Conservation (phyloP, 768 basidiomycete genomes). For the Boletales sp. region DNA sequence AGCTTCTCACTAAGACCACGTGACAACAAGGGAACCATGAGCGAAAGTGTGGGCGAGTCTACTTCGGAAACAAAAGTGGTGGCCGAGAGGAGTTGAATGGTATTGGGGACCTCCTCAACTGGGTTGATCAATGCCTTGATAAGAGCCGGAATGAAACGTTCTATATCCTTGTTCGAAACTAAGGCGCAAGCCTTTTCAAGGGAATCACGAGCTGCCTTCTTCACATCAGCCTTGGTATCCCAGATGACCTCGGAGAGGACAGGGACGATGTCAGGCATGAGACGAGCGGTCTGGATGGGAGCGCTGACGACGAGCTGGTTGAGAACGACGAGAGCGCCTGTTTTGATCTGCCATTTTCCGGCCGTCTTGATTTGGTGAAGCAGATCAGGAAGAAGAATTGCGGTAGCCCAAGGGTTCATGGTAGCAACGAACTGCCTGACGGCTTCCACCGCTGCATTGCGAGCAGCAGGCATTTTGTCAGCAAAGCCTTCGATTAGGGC, state of each 20-base stretch:
- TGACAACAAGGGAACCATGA: slow-evolving; percentile 94
- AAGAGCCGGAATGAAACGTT: slow-evolving; percentile 95
- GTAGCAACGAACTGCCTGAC: slow-evolving; percentile 68
- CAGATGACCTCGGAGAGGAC: slow-evolving; percentile 94
- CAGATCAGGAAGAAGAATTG: slow-evolving; percentile 79
- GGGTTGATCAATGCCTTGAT: slow-evolving; percentile 98
- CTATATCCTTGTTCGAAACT: slow-evolving; percentile 97
- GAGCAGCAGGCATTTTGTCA: slow-evolving; percentile 90
- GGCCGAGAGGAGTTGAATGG: slow-evolving; percentile 91
- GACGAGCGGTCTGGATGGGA: slow-evolving; percentile 77
- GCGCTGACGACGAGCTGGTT: slow-evolving; percentile 86
- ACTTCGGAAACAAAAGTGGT: slow-evolving; percentile 99
- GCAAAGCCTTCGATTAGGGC: slow-evolving; percentile 89
- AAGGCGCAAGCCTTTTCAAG: slow-evolving; percentile 93
- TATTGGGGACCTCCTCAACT: slow-evolving; percentile 97
- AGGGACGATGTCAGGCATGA: slow-evolving; percentile 94
- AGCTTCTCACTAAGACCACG: slow-evolving; percentile 94
- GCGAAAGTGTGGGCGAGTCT: slow-evolving; percentile 92
- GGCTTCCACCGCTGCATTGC: slow-evolving; percentile 81
- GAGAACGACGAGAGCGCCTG: slow-evolving; percentile 74
- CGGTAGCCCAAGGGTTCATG: slow-evolving; percentile 88
- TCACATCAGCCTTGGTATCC: slow-evolving; percentile 98
- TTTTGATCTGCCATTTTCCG: slow-evolving; percentile 98
- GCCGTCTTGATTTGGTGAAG: slow-evolving; percentile 93
- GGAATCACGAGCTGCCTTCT: slow-evolving; percentile 95